phyloP scores from a whole-genome alignment of 768 basidiomycete genomes.

The Boletus speciosus region DNA sequence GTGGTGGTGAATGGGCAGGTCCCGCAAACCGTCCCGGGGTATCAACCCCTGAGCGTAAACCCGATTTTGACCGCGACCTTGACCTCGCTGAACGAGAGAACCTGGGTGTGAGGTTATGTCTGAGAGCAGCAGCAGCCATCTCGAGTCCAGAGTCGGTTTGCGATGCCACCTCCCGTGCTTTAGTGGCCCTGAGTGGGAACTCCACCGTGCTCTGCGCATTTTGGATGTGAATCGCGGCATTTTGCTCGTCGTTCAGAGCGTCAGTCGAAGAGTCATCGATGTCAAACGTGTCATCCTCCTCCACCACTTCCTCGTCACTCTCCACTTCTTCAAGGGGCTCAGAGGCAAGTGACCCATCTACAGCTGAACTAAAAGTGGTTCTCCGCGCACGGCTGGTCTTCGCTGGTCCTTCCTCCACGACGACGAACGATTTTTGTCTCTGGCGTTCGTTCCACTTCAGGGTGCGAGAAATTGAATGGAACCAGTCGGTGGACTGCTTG shows the following conservation, averaged over 20 bases:
- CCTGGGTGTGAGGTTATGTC: constrained; percentile 30
- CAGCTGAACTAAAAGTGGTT: constrained; percentile 1
- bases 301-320: constrained; percentile 38
- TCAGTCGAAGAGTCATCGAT: constrained; percentile 86
- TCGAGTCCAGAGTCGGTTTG: constrained; percentile 30
- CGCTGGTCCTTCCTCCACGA: constrained; percentile 83
- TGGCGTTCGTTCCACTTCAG: constrained; percentile 99
- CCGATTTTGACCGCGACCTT: constrained; percentile 36
- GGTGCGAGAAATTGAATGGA: constrained; percentile 93
- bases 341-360: constrained; percentile 13
- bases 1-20: constrained; percentile 47
- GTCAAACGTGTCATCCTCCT: constrained; percentile 82
- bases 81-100: constrained; percentile 23
- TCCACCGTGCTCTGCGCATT: constrained; percentile 15
- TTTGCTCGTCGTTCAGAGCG: constrained; percentile 25
- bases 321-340: constrained; percentile 38
- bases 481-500: constrained; percentile 98
- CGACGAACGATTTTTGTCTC: constrained; percentile 97
- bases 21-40: constrained; percentile 60
- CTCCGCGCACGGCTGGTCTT: constrained; percentile 35
- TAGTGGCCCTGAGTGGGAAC: constrained; percentile 23
- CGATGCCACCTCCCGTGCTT: constrained; percentile 26
- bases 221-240: constrained; percentile 1
- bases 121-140: constrained; percentile 32
- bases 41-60: constrained; percentile 55